phyloP scores from a whole-genome alignment of 1,139 yeast genomes.

The Pichia sp. region DNA sequence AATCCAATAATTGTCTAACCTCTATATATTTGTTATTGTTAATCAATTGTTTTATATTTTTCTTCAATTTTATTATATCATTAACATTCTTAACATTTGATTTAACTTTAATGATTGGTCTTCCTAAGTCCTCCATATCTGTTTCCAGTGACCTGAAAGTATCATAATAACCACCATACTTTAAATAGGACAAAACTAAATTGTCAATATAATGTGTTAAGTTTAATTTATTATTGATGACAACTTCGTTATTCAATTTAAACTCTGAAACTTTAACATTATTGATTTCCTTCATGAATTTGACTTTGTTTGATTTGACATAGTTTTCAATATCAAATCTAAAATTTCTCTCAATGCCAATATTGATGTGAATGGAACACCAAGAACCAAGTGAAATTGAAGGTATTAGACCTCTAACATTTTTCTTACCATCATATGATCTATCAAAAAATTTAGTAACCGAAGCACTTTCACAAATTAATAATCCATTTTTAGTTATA shows the following conservation, averaged over 20 bases:
- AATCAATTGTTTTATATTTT: slow-evolving; percentile 11
- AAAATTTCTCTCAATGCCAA: slow-evolving; percentile 57
- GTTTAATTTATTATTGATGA: slow-evolving; percentile 25
- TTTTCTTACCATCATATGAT: slow-evolving; percentile 10
- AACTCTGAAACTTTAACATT: slow-evolving; percentile 9
- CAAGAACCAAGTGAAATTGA: slow-evolving; percentile 45
- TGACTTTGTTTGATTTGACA: slow-evolving; percentile 39
- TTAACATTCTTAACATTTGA: background rate
- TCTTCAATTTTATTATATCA: slow-evolving; percentile 9
- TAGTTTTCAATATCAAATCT: slow-evolving; percentile 66
- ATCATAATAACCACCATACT: slow-evolving; percentile 66
- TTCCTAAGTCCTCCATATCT: slow-evolving; percentile 33
- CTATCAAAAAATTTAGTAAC: slow-evolving; percentile 7
- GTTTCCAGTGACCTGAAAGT: slow-evolving; percentile 56
- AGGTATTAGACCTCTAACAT: slow-evolving; percentile 32
- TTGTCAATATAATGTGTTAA: slow-evolving; percentile 42
- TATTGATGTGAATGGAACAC: slow-evolving; percentile 54
- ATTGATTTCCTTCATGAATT: slow-evolving; percentile 18
- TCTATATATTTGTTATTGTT: slow-evolving; percentile 17
- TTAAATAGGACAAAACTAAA: slow-evolving; percentile 61
- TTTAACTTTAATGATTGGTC: background rate
- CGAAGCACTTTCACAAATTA: slow-evolving; percentile 40
- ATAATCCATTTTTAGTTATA: slow-evolving; percentile 76
- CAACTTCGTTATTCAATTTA: slow-evolving; percentile 11
- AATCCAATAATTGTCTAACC: slow-evolving; percentile 17